Base-by-base conservation (phyloP, 1,284 basidiomycete species). In the Ustilago bromivora region DNA sequence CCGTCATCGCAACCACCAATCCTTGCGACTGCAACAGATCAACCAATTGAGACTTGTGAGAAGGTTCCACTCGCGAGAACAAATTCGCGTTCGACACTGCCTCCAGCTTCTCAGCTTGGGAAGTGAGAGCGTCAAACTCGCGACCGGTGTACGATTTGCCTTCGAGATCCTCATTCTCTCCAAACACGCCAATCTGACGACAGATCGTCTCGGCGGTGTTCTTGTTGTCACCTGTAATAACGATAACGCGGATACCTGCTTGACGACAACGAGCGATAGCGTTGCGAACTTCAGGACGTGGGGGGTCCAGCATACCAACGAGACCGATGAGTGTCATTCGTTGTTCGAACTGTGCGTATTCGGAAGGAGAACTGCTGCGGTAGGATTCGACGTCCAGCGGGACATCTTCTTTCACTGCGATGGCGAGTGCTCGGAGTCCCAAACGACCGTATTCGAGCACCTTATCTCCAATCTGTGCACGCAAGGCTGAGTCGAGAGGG, bases 191-290 rank as follows among this genome's bases (percentile, higher is more conserved):
- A 86, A 99, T 96, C 86, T 95, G 92, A 66, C 94, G 90, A 87
- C 95, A 98, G 84, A 99, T 98, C 28, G 95, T 94, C 89, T 98
- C 96, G 57, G 96, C 97, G 28, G 97, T 99, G 78, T 92, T 92
- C 89, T 97, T 96, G 89, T 98, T 98, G 88, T 99, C 97, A 46
- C 97, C 97, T 1, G 97, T 99, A 86, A 99, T 98, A 82, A 97
- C 96, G 77, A 99, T 92, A 49, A 98, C 95, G 51, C 95, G 91
- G 81, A 99, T 98, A 31, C 97, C 97, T 4, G 97, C 97, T 32
- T 92, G 92, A 78, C 90, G 91, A 88, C 96, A 98, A 85, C 94
- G 94, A 46, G 92, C 92, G 47, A 99, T 92, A 15, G 97, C 96
- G 43, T 87, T 89, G 52, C 90, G 90, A 32, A 96, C 96, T 87